phyloP scores from a whole-genome alignment of 768 basidiomycete species.

The Boletus subcaerulescens region DNA sequence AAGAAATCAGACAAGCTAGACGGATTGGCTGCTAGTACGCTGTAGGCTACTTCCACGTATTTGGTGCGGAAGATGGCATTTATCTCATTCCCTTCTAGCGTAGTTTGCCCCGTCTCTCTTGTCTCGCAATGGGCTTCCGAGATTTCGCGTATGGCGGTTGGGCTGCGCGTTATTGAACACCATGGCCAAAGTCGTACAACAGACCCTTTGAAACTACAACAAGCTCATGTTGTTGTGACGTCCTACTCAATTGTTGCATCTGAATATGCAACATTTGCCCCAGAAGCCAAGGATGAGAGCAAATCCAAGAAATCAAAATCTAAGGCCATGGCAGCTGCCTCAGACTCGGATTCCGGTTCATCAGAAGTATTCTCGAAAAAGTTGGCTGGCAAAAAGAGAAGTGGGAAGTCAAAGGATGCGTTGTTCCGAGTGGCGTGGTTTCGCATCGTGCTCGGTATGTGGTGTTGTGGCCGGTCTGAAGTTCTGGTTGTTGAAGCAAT shows the following conservation, averaged over 20 bases:
- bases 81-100: conserved; percentile 42
- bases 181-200: conserved; percentile 76
- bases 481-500: background rate
- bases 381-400: conserved; percentile 40
- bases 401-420: conserved; percentile 52
- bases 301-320: conserved; percentile 44
- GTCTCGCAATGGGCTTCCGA: conserved; percentile 92
- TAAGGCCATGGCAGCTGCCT: conserved; percentile 26
- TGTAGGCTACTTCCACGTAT: conserved; percentile 40
- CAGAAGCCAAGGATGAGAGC: conserved; percentile 53
- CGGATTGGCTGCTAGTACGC: conserved; percentile 68
- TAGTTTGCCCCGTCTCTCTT: conserved; percentile 84
- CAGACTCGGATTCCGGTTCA: conserved; percentile 33
- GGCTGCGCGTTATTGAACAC: conserved; percentile 73
- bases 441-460: conserved; percentile 77
- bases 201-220: conserved; percentile 52
- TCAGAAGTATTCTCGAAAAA: conserved; percentile 40
- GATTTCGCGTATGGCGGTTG: conserved; percentile 65
- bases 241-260: conserved; percentile 84
- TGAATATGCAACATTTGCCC: conserved; percentile 59
- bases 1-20: conserved; percentile 65
- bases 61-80: background rate
- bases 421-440: conserved; percentile 82
- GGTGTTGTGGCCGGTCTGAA: background rate
- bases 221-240: conserved; percentile 75